Percentiles rank a stretch among this genome's conserved stretches.
These are phyloP conservation scores for Quercus engelmannii DNA, from an alignment of 306 rosid genomes.

Conservation along the genomic window DNA sequence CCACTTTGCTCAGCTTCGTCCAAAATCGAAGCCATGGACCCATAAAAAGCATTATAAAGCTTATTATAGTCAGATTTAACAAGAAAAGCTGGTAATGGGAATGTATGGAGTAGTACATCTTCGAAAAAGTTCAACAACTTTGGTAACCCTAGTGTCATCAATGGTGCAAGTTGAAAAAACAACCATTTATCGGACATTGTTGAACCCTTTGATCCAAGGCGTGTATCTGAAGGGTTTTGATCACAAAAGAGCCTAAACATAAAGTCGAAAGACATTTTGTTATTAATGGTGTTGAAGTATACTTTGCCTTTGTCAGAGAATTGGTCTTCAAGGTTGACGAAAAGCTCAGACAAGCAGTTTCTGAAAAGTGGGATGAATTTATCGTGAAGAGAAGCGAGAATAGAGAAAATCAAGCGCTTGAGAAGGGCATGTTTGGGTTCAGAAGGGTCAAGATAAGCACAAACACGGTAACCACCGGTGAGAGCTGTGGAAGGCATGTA, in stretches of 20 bases:
- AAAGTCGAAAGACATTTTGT: too few species aligned
- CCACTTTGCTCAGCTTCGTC: constrained; percentile 53
- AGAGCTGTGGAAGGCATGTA: too few species aligned
- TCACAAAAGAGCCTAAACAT: neutral
- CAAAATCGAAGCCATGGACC: constrained; percentile 25
- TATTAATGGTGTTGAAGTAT: too few species aligned
- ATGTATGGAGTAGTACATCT: constrained; percentile 40
- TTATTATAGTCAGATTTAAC: constrained; percentile 45
- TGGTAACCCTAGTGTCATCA: constrained; percentile 37
- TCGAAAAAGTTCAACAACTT: constrained; percentile 39
- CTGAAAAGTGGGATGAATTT: constrained; percentile 50
- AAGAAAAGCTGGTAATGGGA: constrained; percentile 45
- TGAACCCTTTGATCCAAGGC: constrained; percentile 34
- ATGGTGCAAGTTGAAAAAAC: neutral
- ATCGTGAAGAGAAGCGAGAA: constrained; percentile 30
- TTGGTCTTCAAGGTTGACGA: neutral
- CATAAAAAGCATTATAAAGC: constrained; percentile 33
- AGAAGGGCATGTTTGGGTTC: constrained; percentile 48
- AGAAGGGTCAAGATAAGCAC: constrained; percentile 35
- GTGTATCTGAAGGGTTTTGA: constrained; percentile 19
- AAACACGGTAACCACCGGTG: too few species aligned
- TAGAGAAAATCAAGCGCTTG: constrained; percentile 35
- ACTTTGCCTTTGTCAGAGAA: too few species aligned
- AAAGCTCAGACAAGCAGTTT: constrained; percentile 11
- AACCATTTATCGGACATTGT: constrained; percentile 43